These are phyloP conservation scores for Vanilla planifolia DNA, from an alignment of 106 monocot genomes.

Conservation along the genomic window DNA sequence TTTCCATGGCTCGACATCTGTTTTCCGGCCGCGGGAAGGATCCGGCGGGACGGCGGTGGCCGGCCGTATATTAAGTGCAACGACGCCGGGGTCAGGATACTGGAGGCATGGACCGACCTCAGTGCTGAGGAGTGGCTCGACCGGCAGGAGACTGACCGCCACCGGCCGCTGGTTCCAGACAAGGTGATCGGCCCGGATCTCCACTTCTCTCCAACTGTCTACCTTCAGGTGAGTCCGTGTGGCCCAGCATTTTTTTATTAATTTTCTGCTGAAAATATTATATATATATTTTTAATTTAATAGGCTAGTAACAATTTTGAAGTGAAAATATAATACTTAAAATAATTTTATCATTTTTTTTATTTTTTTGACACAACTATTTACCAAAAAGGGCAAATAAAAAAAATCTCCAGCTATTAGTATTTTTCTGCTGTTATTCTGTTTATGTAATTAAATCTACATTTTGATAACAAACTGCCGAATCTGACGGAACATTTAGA, in stretches of 20 bases:
- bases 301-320: no score
- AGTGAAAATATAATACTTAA: no score
- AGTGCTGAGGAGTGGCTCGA: constrained; percentile 40
- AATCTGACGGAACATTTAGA: no score
- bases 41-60: constrained; percentile 30
- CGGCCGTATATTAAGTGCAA: constrained; percentile 60
- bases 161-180: constrained; percentile 28
- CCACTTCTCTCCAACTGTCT: constrained; percentile 52
- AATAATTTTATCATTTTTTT: no score
- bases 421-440: no score
- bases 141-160: background rate
- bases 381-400: background rate
- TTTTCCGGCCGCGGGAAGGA: constrained; percentile 34
- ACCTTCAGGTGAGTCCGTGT: constrained; percentile 59
- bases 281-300: no score
- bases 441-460: no score
- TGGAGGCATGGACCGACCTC: constrained; percentile 40
- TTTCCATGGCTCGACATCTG: constrained; percentile 37
- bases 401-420: background rate
- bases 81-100: constrained; percentile 56
- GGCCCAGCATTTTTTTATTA: no score
- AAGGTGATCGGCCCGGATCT: constrained; percentile 62
- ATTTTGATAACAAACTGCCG: no score
- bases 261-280: background rate
- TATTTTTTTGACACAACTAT: no score